Evolutionary conservation across 495 filamentous ascomycete species (phyloP).

Genomic region (Apodospora peruviana): DNA sequence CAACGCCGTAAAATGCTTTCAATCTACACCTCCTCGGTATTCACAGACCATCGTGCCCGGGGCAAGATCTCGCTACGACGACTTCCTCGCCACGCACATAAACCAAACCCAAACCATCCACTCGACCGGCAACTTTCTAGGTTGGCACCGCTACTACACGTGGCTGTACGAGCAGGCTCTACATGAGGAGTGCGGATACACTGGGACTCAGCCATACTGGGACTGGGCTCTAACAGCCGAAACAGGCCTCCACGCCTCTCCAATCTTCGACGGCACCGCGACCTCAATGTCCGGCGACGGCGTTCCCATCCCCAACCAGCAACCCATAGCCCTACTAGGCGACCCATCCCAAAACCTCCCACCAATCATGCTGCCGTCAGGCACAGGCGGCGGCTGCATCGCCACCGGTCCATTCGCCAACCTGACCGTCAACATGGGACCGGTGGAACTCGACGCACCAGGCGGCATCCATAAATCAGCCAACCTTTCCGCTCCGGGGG

Average conservation of each 20-base stretch:
- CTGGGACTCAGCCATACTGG: slow-evolving; percentile 34
- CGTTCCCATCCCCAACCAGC: slow-evolving; percentile 34
- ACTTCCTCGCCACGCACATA: slow-evolving; percentile 62
- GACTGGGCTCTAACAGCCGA: slow-evolving; percentile 16
- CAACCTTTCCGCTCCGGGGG: slow-evolving; percentile 3
- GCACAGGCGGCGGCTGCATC: slow-evolving; percentile 36
- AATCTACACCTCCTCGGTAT: slow-evolving; percentile 29
- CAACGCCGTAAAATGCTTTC: slow-evolving; percentile 57
- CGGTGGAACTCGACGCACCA: slow-evolving; percentile 24
- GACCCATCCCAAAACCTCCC: slow-evolving; percentile 17
- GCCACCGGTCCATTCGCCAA: slow-evolving; percentile 50
- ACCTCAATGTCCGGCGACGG: slow-evolving; percentile 18
- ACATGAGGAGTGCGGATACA: slow-evolving; percentile 62
- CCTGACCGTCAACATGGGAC: slow-evolving; percentile 39
- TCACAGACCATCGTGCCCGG: slow-evolving; percentile 30
- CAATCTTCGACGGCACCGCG: slow-evolving; percentile 23
- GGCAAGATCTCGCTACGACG: slow-evolving; percentile 47
- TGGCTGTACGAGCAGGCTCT: slow-evolving; percentile 59
- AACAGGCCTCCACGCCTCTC: slow-evolving; percentile 32
- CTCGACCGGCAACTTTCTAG: slow-evolving; percentile 33
- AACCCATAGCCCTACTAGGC: slow-evolving; percentile 8
- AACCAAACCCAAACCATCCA: slow-evolving; percentile 57
- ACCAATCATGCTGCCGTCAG: slow-evolving; percentile 36
- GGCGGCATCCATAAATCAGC: too few relatives aligned
- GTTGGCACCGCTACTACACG: slow-evolving; percentile 64